Base-by-base conservation (phyloP, 2,329 filamentous ascomycete genomes). In the Pseudogymnoascus pannorum region DNA sequence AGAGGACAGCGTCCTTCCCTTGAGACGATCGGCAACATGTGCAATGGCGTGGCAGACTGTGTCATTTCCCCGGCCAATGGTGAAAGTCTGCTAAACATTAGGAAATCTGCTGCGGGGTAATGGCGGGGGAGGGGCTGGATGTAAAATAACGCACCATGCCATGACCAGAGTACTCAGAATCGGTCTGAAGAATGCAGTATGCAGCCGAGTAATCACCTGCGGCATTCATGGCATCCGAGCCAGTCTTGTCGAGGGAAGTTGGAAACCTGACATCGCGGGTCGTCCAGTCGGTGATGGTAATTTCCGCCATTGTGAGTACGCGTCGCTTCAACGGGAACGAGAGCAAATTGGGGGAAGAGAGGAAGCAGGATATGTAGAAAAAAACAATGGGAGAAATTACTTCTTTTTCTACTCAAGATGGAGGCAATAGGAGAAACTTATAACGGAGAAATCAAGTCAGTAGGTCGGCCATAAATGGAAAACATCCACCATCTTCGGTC, bases 161-260 rank as follows among this genome's bases (percentile, higher is more conserved):
- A 71, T 94, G 89, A 12, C 90, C 90, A 1, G 81, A 80, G 70
- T 82, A 82, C 9, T 81, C 72, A 0, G 88, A 87, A 72, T 95
- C 88, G 0, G 92, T 96, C 72, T 91, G 79, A 57, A 97, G 78
- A 69, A 96, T 93, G 74, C 91, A 96, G 79, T 96, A 97, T n/a
- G 92, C 92, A 11, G 92, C 82, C 1, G 91, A 96, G 77, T 96
- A 96, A 76, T 96, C 91, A 64, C 91, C 89, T 2, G 92, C 91
- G 2, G 90, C 89, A 72, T 97, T 96, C 92, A 96, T 97, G 71
- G 91, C 92, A 83, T 97, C 92, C 7, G 91, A 95, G 70, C 92
- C 92, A n/a, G 91, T 96, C 78, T 93, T 94, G 77, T 96, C 91
- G 64, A 97, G 85, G 40, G 92, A 96, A n/a, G 92, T 97, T 74